Percentiles rank a stretch among this genome's conserved stretches.
Conservation (phyloP, 2,329 filamentous ascomycete genomes). For the Phaeosphaeriaceae sp. region DNA sequence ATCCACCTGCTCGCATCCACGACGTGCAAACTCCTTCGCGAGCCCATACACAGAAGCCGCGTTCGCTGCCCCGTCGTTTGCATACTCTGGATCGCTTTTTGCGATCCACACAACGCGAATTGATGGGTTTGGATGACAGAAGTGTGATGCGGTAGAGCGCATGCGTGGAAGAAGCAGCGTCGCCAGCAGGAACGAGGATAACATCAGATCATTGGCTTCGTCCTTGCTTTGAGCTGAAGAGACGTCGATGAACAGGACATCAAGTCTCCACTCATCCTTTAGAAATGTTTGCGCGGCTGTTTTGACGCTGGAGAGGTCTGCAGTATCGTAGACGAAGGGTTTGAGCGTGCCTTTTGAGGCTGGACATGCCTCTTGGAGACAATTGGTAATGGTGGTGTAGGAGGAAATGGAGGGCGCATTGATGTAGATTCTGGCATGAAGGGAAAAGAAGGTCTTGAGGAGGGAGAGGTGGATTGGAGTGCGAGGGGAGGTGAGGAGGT, state of each 20-base stretch:
- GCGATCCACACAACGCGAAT: constrained; percentile 22
- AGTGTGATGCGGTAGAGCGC: constrained; percentile 8
- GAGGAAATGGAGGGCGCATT: constrained; percentile 46
- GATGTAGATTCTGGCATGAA: constrained; percentile 62
- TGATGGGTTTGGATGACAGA: constrained; percentile 16
- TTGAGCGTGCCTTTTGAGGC: constrained; percentile 36
- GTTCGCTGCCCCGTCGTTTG: not conserved
- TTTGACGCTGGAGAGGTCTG: constrained; percentile 50
- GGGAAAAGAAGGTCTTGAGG: constrained; percentile 59
- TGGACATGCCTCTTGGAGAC: constrained; percentile 45
- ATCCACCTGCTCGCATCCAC: constrained; percentile 1
- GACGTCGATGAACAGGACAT: constrained; percentile 47
- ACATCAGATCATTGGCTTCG: not conserved
- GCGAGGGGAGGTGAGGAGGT: constrained; percentile 57
- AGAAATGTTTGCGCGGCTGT: constrained; percentile 45
- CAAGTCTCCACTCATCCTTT: constrained; percentile 44
- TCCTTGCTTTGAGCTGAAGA: not conserved
- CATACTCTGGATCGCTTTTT: not conserved
- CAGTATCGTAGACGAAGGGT: constrained; percentile 42
- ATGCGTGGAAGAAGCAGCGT: constrained; percentile 16
- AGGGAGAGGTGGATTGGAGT: constrained; percentile 57
- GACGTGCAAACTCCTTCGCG: constrained; percentile 11
- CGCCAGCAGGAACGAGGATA: constrained; percentile 17
- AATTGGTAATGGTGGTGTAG: constrained; percentile 50
- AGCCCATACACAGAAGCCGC: not conserved